phyloP scores from a whole-genome alignment of 176 grass and related monocot species.

The Canna indica region DNA sequence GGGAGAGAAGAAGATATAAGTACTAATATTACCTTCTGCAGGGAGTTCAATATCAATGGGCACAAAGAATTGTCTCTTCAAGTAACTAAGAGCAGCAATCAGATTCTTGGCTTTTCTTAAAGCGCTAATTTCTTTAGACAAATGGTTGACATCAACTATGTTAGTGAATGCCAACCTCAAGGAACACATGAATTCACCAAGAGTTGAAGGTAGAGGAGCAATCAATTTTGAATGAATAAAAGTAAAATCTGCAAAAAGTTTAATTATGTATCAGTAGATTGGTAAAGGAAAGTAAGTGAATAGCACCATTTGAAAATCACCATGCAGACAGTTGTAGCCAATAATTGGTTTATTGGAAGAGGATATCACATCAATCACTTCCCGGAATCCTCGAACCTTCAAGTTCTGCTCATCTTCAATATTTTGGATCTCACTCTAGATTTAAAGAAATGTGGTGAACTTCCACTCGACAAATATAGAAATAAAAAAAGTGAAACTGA shows the following conservation, averaged over 20 bases:
- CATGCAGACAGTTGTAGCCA: conserved; percentile 72
- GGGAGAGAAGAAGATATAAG: conserved; percentile 6
- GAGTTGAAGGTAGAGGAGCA: conserved; percentile 48
- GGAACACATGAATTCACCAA: conserved; percentile 75
- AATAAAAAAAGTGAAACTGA: conserved; percentile 19
- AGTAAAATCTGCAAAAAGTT: conserved; percentile 54
- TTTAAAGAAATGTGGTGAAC: not conserved
- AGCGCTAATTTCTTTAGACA: conserved; percentile 66
- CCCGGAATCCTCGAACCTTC: conserved; percentile 68
- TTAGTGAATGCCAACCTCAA: conserved; percentile 74
- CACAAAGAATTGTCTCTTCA: conserved; percentile 51
- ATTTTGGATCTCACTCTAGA: conserved; percentile 54
- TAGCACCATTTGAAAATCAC: conserved; percentile 27
- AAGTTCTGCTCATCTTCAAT: conserved; percentile 62
- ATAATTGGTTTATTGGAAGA: conserved; percentile 75
- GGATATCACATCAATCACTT: conserved; percentile 88
- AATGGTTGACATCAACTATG: conserved; percentile 73
- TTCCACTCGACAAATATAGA: conserved; percentile 1
- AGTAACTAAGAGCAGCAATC: conserved; percentile 56
- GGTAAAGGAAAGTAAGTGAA: conserved; percentile 13
- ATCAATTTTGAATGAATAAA: conserved; percentile 86
- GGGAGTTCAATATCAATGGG: conserved; percentile 68
- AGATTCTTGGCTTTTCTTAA: conserved; percentile 80
- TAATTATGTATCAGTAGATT: not conserved
- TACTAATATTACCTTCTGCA: conserved; percentile 50